Conservation (phyloP, 192 early-diverging fungal species). For the Allomyces macrogynus region DNA sequence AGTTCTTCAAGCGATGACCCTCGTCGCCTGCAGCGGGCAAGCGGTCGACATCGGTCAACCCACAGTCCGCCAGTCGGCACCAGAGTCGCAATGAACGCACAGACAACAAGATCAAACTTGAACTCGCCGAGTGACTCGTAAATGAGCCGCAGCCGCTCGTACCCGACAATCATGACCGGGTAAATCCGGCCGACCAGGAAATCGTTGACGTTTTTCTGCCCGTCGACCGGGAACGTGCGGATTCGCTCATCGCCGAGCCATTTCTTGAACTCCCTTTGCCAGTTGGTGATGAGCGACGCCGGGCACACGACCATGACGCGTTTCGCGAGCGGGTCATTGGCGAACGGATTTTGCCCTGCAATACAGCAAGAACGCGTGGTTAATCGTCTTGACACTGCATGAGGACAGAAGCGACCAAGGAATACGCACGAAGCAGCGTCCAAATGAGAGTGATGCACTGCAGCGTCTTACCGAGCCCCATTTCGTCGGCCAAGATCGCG, state of each 20-base stretch:
- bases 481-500: constrained; percentile 15
- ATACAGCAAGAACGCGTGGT: no score
- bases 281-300: constrained; percentile 21
- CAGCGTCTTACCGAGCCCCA: constrained; percentile 11
- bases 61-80: no score
- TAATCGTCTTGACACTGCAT: background rate
- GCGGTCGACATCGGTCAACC: no score
- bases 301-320: constrained; percentile 25
- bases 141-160: constrained; percentile 8
- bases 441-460: constrained; percentile 6
- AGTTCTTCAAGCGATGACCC: constrained; percentile 17
- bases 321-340: constrained; percentile 13
- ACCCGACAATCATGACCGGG: constrained; percentile 26
- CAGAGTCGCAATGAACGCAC: no score
- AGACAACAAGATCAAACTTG: background rate
- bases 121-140: background rate
- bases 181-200: constrained; percentile 21
- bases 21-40: background rate
- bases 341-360: constrained; percentile 18
- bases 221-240: constrained; percentile 18
- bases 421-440: background rate
- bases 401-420: background rate
- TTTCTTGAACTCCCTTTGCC: constrained; percentile 29
- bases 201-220: constrained; percentile 15
- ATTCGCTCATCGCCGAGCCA: constrained; percentile 27